Evolutionary conservation across 78 protist species (phyloP), one percentile per base, ranked within the genome.

Genomic region (Cavenderia fasciculata): DNA sequence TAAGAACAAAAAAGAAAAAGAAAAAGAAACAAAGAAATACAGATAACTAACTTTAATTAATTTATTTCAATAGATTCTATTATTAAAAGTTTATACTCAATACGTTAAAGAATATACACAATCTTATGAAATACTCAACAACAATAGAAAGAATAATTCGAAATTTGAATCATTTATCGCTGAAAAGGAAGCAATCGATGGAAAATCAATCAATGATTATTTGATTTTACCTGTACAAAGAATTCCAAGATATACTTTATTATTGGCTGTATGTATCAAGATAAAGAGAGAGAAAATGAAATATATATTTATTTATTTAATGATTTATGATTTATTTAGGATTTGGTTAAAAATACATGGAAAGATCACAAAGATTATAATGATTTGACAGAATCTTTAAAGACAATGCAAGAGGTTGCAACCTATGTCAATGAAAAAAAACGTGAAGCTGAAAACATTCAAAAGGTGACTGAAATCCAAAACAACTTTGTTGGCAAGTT

Each of bases 371-470:
- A 54, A n/a, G 93, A 87, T 40, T 74, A 63, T 59, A 27, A 44
- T 46, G 71, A 77, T 59, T 38, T 87, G 49, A 56, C 72, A 36
- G 85, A 74, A 51, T 68, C 86, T 12, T 61, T 87, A 59, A 71
- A 68, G 59, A 73, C 66, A 38, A 87, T 87, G 86, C 77, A 62
- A 74, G 93, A 87, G 51, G 93, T 87, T 43, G 93, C 93, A 25
- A 36, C 54, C 6, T 74, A 76, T 47, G 82, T 87, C 7, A 87
- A 87, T 38, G 93, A 87, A 61, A 87, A 74, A 27, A 87, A 72
- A 47, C 59, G 93, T 52, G 93, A 87, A 21, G 93, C 93, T 0
- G 93, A 87, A 36, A 87, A 87, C 38, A 87, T 87, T 43, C 77
- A 62, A 40, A 82, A 82, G 31, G 90, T 82, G 6, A 82, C 90